These are phyloP conservation scores for Auricularia sp. DNA, from an alignment of 768 basidiomycete genomes.

Conservation along the genomic window DNA sequence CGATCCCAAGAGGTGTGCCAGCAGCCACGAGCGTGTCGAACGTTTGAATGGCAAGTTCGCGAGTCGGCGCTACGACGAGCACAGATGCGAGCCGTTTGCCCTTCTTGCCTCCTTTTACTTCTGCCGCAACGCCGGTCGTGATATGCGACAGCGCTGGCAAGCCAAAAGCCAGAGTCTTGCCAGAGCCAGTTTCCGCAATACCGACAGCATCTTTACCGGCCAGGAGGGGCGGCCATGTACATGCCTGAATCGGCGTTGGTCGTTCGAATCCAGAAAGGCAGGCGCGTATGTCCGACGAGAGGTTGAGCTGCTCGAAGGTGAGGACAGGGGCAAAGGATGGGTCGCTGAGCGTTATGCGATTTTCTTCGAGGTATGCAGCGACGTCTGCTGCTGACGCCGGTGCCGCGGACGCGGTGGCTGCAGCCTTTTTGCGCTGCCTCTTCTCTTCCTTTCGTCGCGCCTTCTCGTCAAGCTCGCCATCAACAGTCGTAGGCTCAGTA, in stretches of 20 bases:
- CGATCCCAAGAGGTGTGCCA: constrained; percentile 64
- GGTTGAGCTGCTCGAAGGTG: constrained; percentile 61
- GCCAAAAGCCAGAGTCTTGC: constrained; percentile 94
- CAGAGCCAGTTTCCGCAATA: constrained; percentile 95
- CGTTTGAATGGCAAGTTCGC: constrained; percentile 93
- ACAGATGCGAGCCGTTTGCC: constrained; percentile 22
- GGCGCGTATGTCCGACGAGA: constrained; percentile 50
- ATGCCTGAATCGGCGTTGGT: constrained; percentile 93
- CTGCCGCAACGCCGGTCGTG: constrained; percentile 24
- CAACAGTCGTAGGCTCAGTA: constrained; percentile 1
- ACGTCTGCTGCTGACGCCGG: constrained; percentile 31
- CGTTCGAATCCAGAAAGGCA: constrained; percentile 67
- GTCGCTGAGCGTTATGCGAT: constrained; percentile 60
- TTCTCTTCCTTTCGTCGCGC: constrained; percentile 24
- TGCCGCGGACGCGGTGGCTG: constrained; percentile 14
- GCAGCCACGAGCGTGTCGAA: constrained; percentile 71
- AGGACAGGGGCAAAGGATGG: constrained; percentile 53
- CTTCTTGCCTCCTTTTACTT: background rate
- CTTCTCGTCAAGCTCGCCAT: constrained; percentile 6
- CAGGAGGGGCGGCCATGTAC: constrained; percentile 85
- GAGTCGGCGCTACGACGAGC: constrained; percentile 86
- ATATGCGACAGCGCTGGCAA: constrained; percentile 77
- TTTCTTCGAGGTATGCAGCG: constrained; percentile 55
- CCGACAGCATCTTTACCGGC: constrained; percentile 83
- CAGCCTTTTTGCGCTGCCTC: constrained; percentile 12